Base-by-base conservation (phyloP, 2,329 filamentous ascomycete species). In the Colletotrichum phormii region DNA sequence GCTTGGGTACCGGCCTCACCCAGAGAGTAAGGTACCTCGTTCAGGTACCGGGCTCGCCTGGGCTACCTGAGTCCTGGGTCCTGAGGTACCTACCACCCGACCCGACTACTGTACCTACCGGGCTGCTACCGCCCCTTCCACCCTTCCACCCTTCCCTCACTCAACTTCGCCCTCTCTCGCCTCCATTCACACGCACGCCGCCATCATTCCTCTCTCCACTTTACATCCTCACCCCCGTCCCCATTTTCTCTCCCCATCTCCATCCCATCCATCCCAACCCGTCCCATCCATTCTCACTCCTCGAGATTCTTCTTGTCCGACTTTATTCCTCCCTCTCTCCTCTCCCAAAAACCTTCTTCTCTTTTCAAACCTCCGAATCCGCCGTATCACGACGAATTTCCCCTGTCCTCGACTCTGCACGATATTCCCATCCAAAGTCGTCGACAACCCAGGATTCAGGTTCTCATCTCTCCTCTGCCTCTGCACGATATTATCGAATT, bases 171-270 rank as follows among this genome's bases (percentile, higher is more conserved):
- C 62, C 67, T 71, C 62, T 51, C 42, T 72, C 70, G 65, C 65
- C 70, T 69, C 65, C 70, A 65, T 71, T 71, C 69, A 62, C 37
- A 61, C 71, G 57, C 71, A 65, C 67, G 71, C 67, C 71, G 71
- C 71, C 67, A 66, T 71, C 71, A 65, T 72, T 72, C 70, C 70
- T 72, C 59, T 35, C 70, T 71, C 67, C 67, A 71, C 67, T 71
- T 57, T 63, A 61, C 71, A 70, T 55, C 71, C 55, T 71, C 67
- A 73, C 61, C 67, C 67, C 55, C 49, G 18, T 61, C 61, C 71
- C 64, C 55, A 11, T 37, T 42, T 42, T 9, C 53, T 22, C 46
- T 35, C 46, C 63, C 49, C 64, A 68, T 68, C 69, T 51, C 67
- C 71, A 71, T 72, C 68, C 58, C 64, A 35, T 35, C 65, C 58